Percentiles rank a stretch among this genome's conserved stretches.
These are phyloP conservation scores for Xylaria sp. DNA, from an alignment of 2,329 filamentous ascomycete species.

Conservation along the genomic window DNA sequence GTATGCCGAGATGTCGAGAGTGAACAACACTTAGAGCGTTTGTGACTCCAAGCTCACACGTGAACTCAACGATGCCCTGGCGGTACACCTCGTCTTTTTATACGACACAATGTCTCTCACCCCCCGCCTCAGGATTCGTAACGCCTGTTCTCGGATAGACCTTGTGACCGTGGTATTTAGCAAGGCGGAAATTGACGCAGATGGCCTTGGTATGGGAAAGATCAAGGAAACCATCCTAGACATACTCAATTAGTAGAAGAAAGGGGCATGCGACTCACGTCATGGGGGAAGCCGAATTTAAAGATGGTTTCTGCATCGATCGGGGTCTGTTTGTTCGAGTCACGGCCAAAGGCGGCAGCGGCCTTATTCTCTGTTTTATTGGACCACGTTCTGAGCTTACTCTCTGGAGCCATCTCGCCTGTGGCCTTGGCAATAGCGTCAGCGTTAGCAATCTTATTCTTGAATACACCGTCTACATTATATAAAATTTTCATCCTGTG, in stretches of 20 bases:
- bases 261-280: slow-evolving; percentile 56
- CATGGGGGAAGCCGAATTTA: slow-evolving; percentile 78
- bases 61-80: slow-evolving; percentile 86
- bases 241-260: not conserved
- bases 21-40: slow-evolving; percentile 83
- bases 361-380: slow-evolving; percentile 65
- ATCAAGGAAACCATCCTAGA: slow-evolving; percentile 84
- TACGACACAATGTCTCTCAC: slow-evolving; percentile 85
- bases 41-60: slow-evolving; percentile 91
- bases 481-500: not conserved
- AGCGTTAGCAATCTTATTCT: slow-evolving; percentile 52
- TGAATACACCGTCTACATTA: not conserved
- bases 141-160: slow-evolving; percentile 78
- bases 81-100: slow-evolving; percentile 85
- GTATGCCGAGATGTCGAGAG: slow-evolving; percentile 86
- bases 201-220: slow-evolving; percentile 97
- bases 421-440: slow-evolving; percentile 53
- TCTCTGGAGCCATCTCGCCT: slow-evolving; percentile 73
- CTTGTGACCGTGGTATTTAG: slow-evolving; percentile 80
- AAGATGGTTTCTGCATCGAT: slow-evolving; percentile 75
- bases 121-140: slow-evolving; percentile 93
- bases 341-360: slow-evolving; percentile 36
- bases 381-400: slow-evolving; percentile 69
- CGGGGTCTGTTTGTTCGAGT: slow-evolving; percentile 38
- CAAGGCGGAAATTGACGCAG: slow-evolving; percentile 95